Evolutionary conservation across 2,329 filamentous ascomycete species (phyloP).

Genomic region (Fusarium sp.): DNA sequence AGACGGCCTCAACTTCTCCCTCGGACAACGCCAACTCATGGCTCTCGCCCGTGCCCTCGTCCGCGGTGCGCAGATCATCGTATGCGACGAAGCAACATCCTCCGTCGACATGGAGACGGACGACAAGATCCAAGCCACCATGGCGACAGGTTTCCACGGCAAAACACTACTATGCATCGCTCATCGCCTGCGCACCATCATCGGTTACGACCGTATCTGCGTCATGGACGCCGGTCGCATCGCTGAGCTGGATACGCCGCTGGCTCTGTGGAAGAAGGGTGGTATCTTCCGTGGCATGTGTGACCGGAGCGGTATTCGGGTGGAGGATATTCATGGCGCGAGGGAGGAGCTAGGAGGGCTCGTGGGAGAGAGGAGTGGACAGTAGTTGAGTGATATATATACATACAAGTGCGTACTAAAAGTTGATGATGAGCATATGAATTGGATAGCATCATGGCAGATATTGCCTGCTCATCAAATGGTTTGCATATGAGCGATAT

Average conservation of each 20-base stretch:
- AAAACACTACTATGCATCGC: constrained; percentile 93
- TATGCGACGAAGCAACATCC: constrained; percentile 95
- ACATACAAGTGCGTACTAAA: not conserved
- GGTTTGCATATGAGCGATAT: not conserved
- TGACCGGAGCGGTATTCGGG: constrained; percentile 78
- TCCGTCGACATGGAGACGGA: constrained; percentile 97
- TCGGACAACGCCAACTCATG: constrained; percentile 95
- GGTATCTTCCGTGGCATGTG: constrained; percentile 93
- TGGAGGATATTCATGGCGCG: constrained; percentile 61
- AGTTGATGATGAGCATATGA: not conserved
- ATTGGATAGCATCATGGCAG: not conserved
- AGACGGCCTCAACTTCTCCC: constrained; percentile 93
- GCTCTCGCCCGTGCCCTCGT: constrained; percentile 91
- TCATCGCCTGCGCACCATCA: constrained; percentile 88
- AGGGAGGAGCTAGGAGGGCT: constrained; percentile 46
- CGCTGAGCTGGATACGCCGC: constrained; percentile 82
- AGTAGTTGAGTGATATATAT: not conserved
- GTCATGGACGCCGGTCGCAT: constrained; percentile 94
- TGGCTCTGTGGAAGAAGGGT: constrained; percentile 72
- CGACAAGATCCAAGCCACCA: constrained; percentile 90
- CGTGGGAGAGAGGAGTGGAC: constrained; percentile 14
- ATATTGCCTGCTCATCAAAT: not conserved
- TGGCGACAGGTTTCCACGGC: constrained; percentile 82
- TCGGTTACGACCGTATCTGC: constrained; percentile 92
- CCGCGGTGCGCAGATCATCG: constrained; percentile 85